Evolutionary conservation across 1,284 basidiomycete species (phyloP), one percentile per base, ranked within the genome.

Genomic region (Apiotrichum montevideense): DNA sequence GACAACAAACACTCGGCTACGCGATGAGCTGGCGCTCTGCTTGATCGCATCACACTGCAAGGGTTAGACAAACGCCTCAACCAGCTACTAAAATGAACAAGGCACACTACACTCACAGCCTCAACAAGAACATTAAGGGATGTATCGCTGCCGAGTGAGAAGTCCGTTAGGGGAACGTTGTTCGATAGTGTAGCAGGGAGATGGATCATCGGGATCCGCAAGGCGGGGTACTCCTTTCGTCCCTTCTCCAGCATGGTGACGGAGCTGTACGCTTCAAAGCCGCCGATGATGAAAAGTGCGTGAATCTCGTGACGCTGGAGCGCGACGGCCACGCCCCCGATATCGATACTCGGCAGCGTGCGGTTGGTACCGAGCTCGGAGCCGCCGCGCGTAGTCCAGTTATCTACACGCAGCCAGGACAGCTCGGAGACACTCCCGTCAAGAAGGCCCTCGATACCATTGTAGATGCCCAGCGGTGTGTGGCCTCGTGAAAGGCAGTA

Each of bases 361-460:
- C 95, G 89, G 78, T 98, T 98, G 35, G 95, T 98, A 40, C 95
- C 95, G 21, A 98, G 85, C 75, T 99, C 96, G 44, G 93, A 97
- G 14, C 96, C 96, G 61, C 96, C 95, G 39, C 94, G 87, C 32
- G 88, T 85, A 70, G 88, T 89, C 96, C 95, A 98, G 56, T 86
- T 86, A 75, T 99, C 96, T 50, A 98, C 96, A 33, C 90, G 88
- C 29, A 98, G 84, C 96, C 95, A 98, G 14, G 87, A 85, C 32
- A 95, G 83, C 66, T 90, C 86, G 62, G 85, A 80, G 42, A 98
- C 79, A 65, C 87, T 86, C 77, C 94, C 92, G 58, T 96, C 89
- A 29, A 98, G 83, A 6, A 98, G 81, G 39, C 95, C 95, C 44
- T 85, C 85, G 82, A 98, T 98, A 33, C 96, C 94, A 73, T 98